Base-by-base conservation (phyloP, 2,329 filamentous ascomycete genomes). In the Ophiostoma novo-ulmi region DNA sequence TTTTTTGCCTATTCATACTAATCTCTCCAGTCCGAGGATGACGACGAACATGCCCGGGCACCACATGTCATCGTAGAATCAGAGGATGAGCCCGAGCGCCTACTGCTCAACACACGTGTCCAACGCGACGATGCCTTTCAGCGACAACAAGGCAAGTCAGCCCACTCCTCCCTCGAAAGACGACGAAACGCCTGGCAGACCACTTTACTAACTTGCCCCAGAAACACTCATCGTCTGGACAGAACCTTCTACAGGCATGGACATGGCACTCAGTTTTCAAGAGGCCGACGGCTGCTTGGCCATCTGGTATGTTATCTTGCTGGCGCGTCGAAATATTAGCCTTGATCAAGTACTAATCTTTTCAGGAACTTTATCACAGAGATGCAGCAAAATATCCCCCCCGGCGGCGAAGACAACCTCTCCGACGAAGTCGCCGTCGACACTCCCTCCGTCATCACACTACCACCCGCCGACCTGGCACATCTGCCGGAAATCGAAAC, bases 171-270 rank as follows among this genome's bases (percentile, higher is more conserved):
- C 26, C 1, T 1, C 1, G 2, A 26, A 26, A 5, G 4, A 20
- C 20, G 44, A 48, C 44, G 44, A 48, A 48, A 48, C 44, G 17
- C 3, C 17, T 17, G 10, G 8, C 67, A 55, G 67, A 14, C 13
- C 7, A 55, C 5, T 10, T 22, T 69, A 41, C 71, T 75, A 67
- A 75, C 76, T 76, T 73, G 22, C n/a, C 70, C 61, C 80, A 96
- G 94, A 98, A 80, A 99, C 95, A 3, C 87, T 99, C 73, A 98
- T 99, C 73, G 94, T 99, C 73, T 99, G 95, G 95, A 97, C 94
- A 55, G 95, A 98, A 78, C 87, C 89, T 4, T 81, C 79, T 72
- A 95, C 89, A 81, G 91, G 91, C 71, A 89, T 94, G 70, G 95
- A 99, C 78, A 98, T 99, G 95, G 95, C 95, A 63, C 86, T 99